A percentile compares a stretch with the other conserved stretches of the same genome.
phyloP scores from a whole-genome alignment of 1,284 basidiomycete genomes.

The Neonothopanus nambi region DNA sequence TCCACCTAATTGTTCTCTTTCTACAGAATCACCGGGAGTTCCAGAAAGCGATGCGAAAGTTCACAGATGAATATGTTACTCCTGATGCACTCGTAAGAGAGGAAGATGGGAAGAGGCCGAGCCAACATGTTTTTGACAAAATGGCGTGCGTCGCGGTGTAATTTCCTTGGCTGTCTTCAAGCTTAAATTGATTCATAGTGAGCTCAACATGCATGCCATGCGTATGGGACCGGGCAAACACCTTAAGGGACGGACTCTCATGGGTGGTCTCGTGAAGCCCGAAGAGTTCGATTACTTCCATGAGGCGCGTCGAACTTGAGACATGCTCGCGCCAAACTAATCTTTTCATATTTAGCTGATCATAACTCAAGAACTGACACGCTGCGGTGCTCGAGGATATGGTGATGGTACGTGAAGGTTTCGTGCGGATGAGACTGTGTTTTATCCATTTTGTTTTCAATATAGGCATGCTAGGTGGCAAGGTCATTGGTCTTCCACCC shows the following conservation, averaged over 20 bases:
- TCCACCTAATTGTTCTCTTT: not conserved
- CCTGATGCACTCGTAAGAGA: slow-evolving; percentile 64
- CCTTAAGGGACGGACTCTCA: slow-evolving; percentile 77
- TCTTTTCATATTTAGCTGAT: slow-evolving; percentile 58
- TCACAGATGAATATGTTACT: slow-evolving; percentile 49
- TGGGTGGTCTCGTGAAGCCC: slow-evolving; percentile 81
- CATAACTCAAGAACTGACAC: slow-evolving; percentile 83
- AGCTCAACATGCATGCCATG: slow-evolving; percentile 83
- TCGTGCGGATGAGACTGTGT: not conserved
- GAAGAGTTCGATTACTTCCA: slow-evolving; percentile 91
- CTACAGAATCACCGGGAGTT: slow-evolving; percentile 48
- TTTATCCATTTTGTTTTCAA: not conserved
- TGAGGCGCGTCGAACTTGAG: slow-evolving; percentile 50
- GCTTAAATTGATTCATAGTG: slow-evolving; percentile 37
- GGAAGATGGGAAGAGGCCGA: slow-evolving; percentile 73
- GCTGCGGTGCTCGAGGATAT: slow-evolving; percentile 78
- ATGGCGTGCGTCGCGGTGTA: slow-evolving; percentile 57
- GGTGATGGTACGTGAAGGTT: slow-evolving; percentile 42
- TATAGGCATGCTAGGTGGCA: slow-evolving; percentile 70
- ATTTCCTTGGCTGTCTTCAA: not conserved
- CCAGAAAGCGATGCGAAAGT: slow-evolving; percentile 47
- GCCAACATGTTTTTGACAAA: slow-evolving; percentile 63
- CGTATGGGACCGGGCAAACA: slow-evolving; percentile 87
- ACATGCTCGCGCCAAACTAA: slow-evolving; percentile 1
- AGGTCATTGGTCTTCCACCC: slow-evolving; percentile 80